Base-by-base conservation (phyloP, 306 rosid species). In the Malus orientalis region DNA sequence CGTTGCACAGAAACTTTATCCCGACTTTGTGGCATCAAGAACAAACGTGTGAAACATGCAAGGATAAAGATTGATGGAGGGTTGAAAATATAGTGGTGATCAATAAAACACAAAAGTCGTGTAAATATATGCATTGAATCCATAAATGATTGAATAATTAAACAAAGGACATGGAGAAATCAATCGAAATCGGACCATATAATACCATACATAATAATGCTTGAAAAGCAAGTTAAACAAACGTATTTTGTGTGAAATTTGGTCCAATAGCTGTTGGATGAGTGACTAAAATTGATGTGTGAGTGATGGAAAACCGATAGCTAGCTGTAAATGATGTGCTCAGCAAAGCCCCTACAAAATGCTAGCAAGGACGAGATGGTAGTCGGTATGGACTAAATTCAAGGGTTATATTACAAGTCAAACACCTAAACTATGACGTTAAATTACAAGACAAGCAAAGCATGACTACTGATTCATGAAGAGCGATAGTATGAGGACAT, bases 151-250 rank as follows among this genome's bases (percentile, higher is more conserved):
- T 32, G 45, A 32, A 64, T 42, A 61, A 29, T 61, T 14, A 64
- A 18, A 64, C 44, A 2, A 32, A 42, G 44, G 6, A 18, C 22
- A 4, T 32, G 44, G 45, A 18, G 14, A 18, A 18, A 32, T 32
- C 6, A 61, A 61, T 61, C 38, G 30, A 30, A 61, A 27, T 61
- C 16, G 67, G 65, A 49, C 20, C 54, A 49, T 2, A 4, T 49
- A 49, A 49, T 4, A 49, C 55, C 55, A 2, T 2, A 49, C 9
- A 64, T 14, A 30, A 36, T n/a, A 72, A 40, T 57, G 67, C 76
- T 55, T 72, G 67, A n/a, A 72, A 72, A 72, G 65, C 76, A 57
- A 72, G 51, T 27, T 33, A 57, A 33, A 72, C 36, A 12, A 36
- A 4, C 22, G 2, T 19, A 55, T 32, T 16, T 15, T 63, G 22